Conservation (phyloP, 768 basidiomycete species). For the Mycena chlorophos region DNA sequence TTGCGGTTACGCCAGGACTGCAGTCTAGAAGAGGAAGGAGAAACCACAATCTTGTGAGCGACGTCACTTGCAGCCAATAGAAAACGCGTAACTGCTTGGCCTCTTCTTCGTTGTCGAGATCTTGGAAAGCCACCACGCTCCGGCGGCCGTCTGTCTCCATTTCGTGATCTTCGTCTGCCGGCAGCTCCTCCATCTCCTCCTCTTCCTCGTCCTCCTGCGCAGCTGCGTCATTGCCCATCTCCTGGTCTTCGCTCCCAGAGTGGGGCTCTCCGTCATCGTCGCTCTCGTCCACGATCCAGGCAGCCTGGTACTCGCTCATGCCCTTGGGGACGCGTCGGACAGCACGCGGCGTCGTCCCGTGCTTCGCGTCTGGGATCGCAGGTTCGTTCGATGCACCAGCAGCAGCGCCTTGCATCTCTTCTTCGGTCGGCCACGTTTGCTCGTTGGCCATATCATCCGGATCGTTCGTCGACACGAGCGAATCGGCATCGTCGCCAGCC, state of each 20-base stretch:
- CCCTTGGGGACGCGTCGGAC: conserved; percentile 91
- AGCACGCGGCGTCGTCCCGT: conserved; percentile 75
- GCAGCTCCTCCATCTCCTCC: conserved; percentile 56
- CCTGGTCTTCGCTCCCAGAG: conserved; percentile 37
- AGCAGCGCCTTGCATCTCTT: conserved; percentile 69
- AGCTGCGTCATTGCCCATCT: conserved; percentile 41
- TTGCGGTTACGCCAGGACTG: conserved; percentile 67
- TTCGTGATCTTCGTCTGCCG: conserved; percentile 54
- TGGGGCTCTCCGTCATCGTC: conserved; percentile 58
- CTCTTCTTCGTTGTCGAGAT: conserved; percentile 83
- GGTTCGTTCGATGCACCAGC: conserved; percentile 29
- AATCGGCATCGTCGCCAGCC: conserved; percentile 72
- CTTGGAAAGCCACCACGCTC: conserved; percentile 65
- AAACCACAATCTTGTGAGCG: conserved; percentile 9
- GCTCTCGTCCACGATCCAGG: conserved; percentile 90
- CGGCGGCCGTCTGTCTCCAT: conserved; percentile 56
- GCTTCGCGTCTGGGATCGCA: conserved; percentile 60
- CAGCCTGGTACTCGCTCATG: conserved; percentile 94
- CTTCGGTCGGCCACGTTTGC: conserved; percentile 98
- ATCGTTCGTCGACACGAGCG: conserved; percentile 82
- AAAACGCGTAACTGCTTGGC: conserved; percentile 69
- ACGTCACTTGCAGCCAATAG: conserved; percentile 2
- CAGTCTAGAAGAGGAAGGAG: conserved; percentile 48
- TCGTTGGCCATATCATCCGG: conserved; percentile 91
- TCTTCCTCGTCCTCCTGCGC: conserved; percentile 66